Conservation (phyloP, 2,329 filamentous ascomycete genomes). For the Xylariaceae sp. region DNA sequence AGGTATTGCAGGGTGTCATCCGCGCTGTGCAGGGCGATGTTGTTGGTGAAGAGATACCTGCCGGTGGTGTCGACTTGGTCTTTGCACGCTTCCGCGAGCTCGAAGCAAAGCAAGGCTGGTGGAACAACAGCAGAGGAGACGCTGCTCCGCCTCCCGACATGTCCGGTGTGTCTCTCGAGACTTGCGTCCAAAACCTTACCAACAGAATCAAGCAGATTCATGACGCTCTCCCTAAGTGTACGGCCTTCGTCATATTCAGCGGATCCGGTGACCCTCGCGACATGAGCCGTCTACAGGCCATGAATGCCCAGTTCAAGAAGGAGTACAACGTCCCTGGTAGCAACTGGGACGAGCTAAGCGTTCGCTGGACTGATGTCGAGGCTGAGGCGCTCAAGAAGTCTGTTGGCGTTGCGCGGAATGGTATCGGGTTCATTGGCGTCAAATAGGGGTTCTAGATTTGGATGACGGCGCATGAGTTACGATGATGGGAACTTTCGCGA, state of each 20-base stretch:
- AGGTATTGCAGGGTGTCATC: constrained; percentile 53
- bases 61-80: constrained; percentile 63
- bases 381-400: constrained; percentile 61
- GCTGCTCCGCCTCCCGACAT: constrained; percentile 27
- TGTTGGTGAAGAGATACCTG: constrained; percentile 55
- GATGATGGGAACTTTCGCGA: too few species aligned
- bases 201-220: constrained; percentile 55
- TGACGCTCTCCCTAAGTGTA: constrained; percentile 60
- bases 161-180: constrained; percentile 39
- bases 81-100: constrained; percentile 66
- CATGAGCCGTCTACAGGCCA: constrained; percentile 59
- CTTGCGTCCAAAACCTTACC: constrained; percentile 44
- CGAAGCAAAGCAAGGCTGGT: constrained; percentile 65
- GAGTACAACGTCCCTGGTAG: constrained; percentile 63
- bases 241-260: constrained; percentile 62
- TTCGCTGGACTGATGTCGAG: constrained; percentile 67
- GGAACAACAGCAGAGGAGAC: constrained; percentile 56
- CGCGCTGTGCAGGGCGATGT: constrained; percentile 59
- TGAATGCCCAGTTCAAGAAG: constrained; percentile 59
- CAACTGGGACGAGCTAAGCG: constrained; percentile 65
- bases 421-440: constrained; percentile 63
- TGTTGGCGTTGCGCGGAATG: constrained; percentile 55
- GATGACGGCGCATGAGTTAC: too few species aligned
- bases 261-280: constrained; percentile 67
- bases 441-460: constrained; percentile 44